These are phyloP conservation scores for Podospora sp. DNA, from an alignment of 495 filamentous ascomycete species.

Conservation along the genomic window DNA sequence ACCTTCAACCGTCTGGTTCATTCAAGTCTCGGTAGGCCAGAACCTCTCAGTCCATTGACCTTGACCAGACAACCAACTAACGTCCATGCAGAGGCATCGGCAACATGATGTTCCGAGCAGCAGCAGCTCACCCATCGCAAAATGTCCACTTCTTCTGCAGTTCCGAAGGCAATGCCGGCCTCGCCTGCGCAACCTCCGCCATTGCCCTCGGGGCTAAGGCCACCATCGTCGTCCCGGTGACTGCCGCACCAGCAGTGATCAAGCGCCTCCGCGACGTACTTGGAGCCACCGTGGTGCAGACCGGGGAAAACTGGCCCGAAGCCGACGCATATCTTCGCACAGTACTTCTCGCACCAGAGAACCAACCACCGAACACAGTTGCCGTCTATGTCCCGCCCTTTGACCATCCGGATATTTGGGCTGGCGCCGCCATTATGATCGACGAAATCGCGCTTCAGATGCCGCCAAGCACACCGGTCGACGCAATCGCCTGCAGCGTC, in stretches of 20 bases:
- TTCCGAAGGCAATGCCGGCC: constrained; percentile 87
- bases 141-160: constrained; percentile 82
- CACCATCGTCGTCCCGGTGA: constrained; percentile 79
- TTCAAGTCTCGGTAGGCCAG: constrained; percentile 79
- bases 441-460: constrained; percentile 71
- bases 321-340: constrained; percentile 74
- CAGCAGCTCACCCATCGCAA: constrained; percentile 32
- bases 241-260: constrained; percentile 71
- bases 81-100: constrained; percentile 62
- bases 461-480: constrained; percentile 42
- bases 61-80: not conserved
- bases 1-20: constrained; percentile 87
- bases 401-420: constrained; percentile 84
- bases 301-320: constrained; percentile 72
- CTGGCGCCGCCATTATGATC: constrained; percentile 71
- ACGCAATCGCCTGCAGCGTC: constrained; percentile 79
- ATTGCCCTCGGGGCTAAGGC: constrained; percentile 65
- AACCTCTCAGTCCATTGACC: not conserved
- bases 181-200: constrained; percentile 85
- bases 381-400: constrained; percentile 92
- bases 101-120: constrained; percentile 65
- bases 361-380: constrained; percentile 39
- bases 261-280: constrained; percentile 68
- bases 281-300: constrained; percentile 69
- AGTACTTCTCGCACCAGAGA: constrained; percentile 50